phyloP scores from a whole-genome alignment of 75 land plant species.

The Sequoiadendron giganteum region DNA sequence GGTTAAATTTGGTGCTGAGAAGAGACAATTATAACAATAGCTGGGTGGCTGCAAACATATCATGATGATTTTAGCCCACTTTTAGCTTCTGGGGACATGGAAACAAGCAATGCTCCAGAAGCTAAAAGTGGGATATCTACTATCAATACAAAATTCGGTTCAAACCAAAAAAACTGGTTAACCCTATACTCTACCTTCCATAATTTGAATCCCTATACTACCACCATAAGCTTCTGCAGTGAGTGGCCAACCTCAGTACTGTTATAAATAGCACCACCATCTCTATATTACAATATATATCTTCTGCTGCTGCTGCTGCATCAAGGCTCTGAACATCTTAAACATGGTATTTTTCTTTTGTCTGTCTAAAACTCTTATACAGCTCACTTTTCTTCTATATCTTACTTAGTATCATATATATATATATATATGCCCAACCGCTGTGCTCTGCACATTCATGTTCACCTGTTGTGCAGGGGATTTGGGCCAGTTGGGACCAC shows the following conservation, averaged over 20 bases:
- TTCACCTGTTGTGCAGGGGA: conserved; percentile 36
- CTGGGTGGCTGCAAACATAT: conserved; percentile 2
- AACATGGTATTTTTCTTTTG: not conserved
- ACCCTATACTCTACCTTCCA: conserved; percentile 2
- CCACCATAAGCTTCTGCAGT: not conserved
- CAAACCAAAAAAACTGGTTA: not conserved
- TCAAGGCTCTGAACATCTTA: conserved; percentile 1
- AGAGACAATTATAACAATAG: not conserved
- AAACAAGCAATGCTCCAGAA: conserved; percentile 8
- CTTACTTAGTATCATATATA: not conserved
- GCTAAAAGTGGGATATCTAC: conserved; percentile 7
- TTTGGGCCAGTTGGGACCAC: conserved; percentile 42
- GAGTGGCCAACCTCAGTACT: not conserved
- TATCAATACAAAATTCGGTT: conserved; percentile 3
- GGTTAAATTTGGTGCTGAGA: not conserved
- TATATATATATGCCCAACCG: not conserved
- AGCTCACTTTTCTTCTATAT: not conserved
- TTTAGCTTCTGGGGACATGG: conserved; percentile 2
- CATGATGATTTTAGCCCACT: conserved; percentile 11
- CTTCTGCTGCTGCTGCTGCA: not conserved
- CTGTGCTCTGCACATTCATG: not conserved
- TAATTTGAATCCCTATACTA: not conserved
- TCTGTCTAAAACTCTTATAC: not conserved
- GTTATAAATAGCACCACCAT: conserved; percentile 4
- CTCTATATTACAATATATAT: conserved; percentile 6